These are phyloP conservation scores for Fraxinus quadrangulata DNA, from an alignment of 257 asterid genomes.

Conservation along the genomic window DNA sequence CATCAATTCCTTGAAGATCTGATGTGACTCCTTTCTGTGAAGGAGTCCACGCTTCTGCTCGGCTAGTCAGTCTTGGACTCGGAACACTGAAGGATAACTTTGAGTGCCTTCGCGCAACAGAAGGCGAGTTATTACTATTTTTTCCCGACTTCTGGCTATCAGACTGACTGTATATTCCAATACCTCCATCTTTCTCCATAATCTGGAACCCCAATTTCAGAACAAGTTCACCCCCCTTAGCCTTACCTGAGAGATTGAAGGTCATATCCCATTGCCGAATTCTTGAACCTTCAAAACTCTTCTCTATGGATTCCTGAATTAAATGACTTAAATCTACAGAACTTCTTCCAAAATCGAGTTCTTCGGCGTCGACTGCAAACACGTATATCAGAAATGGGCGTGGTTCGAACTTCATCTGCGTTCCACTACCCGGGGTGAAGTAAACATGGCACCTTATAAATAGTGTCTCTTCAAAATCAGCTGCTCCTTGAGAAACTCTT, in stretches of 20 bases:
- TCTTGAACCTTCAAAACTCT: constrained; percentile 65
- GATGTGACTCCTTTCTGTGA: constrained; percentile 47
- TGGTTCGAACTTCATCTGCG: constrained; percentile 63
- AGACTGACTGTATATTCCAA: constrained; percentile 64
- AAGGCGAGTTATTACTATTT: constrained; percentile 34
- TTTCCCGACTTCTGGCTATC: constrained; percentile 55
- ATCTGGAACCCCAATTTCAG: constrained; percentile 89
- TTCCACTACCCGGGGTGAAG: constrained; percentile 56
- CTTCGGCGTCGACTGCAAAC: constrained; percentile 78
- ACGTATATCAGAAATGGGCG: constrained; percentile 76
- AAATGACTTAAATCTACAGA: constrained; percentile 64
- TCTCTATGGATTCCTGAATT: constrained; percentile 76
- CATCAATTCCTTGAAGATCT: constrained; percentile 65
- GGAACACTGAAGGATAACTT: constrained; percentile 79
- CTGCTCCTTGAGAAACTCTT: constrained; percentile 70
- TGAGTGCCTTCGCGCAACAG: constrained; percentile 68
- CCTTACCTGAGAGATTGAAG: constrained; percentile 67
- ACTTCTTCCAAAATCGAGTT: constrained; percentile 69
- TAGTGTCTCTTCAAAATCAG: constrained; percentile 91
- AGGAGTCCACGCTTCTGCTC: constrained; percentile 65
- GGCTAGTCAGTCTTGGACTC: constrained; percentile 61
- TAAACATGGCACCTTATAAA: constrained; percentile 81
- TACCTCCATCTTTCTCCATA: constrained; percentile 95
- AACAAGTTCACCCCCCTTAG: constrained; percentile 85
- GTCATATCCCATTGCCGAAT: constrained; percentile 74